Conservation (phyloP, 768 basidiomycete genomes). For the Boletus huronensis region DNA sequence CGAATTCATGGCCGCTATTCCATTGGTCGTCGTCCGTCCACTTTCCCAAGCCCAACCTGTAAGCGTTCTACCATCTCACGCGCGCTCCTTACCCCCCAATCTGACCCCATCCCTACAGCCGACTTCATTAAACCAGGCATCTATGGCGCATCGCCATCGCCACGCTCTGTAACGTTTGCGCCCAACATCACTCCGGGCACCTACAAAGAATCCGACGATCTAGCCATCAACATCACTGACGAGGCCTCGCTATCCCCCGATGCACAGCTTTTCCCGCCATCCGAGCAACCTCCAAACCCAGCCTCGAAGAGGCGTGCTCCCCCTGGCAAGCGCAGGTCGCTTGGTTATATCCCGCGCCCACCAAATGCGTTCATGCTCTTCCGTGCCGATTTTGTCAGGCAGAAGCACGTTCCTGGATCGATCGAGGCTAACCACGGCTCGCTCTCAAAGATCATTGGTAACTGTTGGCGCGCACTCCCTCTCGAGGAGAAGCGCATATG, state of each 20-base stretch:
- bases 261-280: slow-evolving; percentile 53
- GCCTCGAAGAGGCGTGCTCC: slow-evolving; percentile 48
- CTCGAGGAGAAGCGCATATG: slow-evolving; percentile 68
- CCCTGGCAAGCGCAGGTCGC: slow-evolving; percentile 62
- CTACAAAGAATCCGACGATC: slow-evolving; percentile 38
- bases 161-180: slow-evolving; percentile 58
- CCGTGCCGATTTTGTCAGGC: slow-evolving; percentile 36
- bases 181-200: slow-evolving; percentile 59
- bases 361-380: slow-evolving; percentile 38
- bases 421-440: slow-evolving; percentile 50
- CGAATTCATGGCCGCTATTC: slow-evolving; percentile 27
- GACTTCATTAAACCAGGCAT: slow-evolving; percentile 49
- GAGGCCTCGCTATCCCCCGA: slow-evolving; percentile 33
- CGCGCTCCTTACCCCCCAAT: not conserved
- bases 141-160: slow-evolving; percentile 44
- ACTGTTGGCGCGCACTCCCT: slow-evolving; percentile 66
- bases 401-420: slow-evolving; percentile 48
- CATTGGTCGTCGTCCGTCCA: slow-evolving; percentile 40
- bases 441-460: slow-evolving; percentile 49
- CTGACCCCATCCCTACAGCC: slow-evolving; percentile 16
- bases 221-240: slow-evolving; percentile 18
- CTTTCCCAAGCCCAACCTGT: slow-evolving; percentile 31
- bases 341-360: slow-evolving; percentile 34
- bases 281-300: slow-evolving; percentile 37
- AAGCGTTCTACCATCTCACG: not conserved